Evolutionary conservation across 306 rosid species (phyloP).

Genomic region (Heteromeles arbutifolia): DNA sequence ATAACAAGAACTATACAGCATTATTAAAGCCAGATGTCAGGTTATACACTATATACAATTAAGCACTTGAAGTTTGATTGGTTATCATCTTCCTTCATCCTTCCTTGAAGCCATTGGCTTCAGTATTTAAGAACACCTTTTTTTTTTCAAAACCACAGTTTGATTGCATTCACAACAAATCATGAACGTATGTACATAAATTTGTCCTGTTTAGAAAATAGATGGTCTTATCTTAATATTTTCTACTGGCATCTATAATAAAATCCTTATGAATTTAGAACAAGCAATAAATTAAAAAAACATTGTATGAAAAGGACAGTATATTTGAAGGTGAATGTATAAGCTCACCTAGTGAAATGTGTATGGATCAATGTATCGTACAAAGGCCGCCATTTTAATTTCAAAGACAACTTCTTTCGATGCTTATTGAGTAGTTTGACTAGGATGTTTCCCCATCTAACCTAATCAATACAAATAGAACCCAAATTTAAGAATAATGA

Average conservation of each 20-base stretch:
- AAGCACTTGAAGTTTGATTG: neutral
- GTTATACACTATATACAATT: neutral
- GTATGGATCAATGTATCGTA: constrained; percentile 73
- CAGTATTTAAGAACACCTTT: neutral
- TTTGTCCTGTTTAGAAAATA: neutral
- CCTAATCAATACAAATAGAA: constrained; percentile 55
- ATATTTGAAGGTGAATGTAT: neutral
- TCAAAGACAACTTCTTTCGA: constrained; percentile 65
- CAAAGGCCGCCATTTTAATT: constrained; percentile 77
- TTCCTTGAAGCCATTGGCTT: neutral
- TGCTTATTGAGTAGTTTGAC: constrained; percentile 78
- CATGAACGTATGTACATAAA: neutral
- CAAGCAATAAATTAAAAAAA: neutral
- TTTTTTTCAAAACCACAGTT: neutral
- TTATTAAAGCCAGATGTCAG: neutral
- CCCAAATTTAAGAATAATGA: constrained; percentile 18
- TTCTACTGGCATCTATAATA: neutral
- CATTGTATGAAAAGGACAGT: neutral
- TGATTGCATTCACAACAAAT: neutral
- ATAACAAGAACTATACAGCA: constrained; percentile 4
- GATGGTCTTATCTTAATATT: neutral
- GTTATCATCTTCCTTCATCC: neutral
- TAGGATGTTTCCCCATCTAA: constrained; percentile 93
- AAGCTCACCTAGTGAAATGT: constrained; percentile 84
- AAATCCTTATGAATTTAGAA: neutral